Base-by-base conservation (phyloP, 805 yeast genomes). In the Isabelozyma heimii region DNA sequence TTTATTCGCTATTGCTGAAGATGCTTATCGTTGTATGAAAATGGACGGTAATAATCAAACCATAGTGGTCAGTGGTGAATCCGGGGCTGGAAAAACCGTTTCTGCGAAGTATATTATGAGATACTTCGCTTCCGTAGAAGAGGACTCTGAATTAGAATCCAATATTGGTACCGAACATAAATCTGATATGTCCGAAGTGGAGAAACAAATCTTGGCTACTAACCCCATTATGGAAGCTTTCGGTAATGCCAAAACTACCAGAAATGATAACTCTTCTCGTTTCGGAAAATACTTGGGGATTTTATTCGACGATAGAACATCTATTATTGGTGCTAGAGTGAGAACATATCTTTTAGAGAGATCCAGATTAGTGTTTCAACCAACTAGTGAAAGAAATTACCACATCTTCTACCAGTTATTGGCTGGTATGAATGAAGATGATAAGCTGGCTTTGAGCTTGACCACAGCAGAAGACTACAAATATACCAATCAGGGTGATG, bases 81-180 rank as follows among this genome's bases (percentile, higher is more conserved):
- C 97, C 6, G 99, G 99, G 69, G 98, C 99, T 27, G 99, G 99
- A 68, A 94, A 92, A 62, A 94, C 98, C 4, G 98, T 92, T 40
- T 85, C 94, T 53, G 99, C 99, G 38, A 92, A 92, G 66, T 92
- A 89, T 68, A 92, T 92, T 55, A 92, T 92, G 98, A 83, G 98
- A 67, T 92, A 91, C 69, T 91, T 92, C 67, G 98, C 98, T 3
- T 85, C 96, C 14, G 97, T 92, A 13, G 97, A 92, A 52, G 75
- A 71, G 49, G 74, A 67, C 5, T 57, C 61, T 6, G 70, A 65
- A 43, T 53, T 61, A 33, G 76, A 51, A 61, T 65, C 57, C 43
- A 64, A 62, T 42, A 54, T 63, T 35, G 72, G 70, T 42, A 63
- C 66, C 46, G 69, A 71, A 52, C 69, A 72, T 56, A 69, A 66